A percentile compares a stretch with the other conserved stretches of the same genome.
Evolutionary conservation across 2,329 filamentous ascomycete species (phyloP).

Genomic region (Trichocomaceae sp.): DNA sequence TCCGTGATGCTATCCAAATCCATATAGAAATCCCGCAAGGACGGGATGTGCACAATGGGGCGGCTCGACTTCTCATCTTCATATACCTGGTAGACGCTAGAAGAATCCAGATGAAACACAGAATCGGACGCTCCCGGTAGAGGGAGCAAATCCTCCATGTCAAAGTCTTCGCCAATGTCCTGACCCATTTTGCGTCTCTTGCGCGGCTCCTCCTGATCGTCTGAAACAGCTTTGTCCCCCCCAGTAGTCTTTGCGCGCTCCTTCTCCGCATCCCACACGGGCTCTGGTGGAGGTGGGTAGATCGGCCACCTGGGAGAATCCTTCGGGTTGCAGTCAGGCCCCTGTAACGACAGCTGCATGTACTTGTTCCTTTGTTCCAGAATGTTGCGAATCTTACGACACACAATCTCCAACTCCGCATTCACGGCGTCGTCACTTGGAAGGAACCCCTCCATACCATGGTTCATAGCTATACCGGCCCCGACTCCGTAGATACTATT

Average conservation of each 20-base stretch:
- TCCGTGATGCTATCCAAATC: conserved; percentile 80
- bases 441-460: conserved; percentile 57
- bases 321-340: conserved; percentile 76
- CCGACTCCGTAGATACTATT: conserved; percentile 44
- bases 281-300: conserved; percentile 85
- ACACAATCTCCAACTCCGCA: conserved; percentile 76
- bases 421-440: conserved; percentile 73
- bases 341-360: conserved; percentile 75
- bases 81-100: conserved; percentile 88
- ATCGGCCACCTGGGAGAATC: conserved; percentile 78
- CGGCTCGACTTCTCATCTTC: conserved; percentile 55
- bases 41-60: conserved; percentile 78
- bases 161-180: conserved; percentile 88
- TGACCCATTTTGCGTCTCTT: conserved; percentile 77
- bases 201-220: conserved; percentile 22
- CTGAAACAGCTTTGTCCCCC: background rate
- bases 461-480: conserved; percentile 55
- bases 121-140: conserved; percentile 64
- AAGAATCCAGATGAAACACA: conserved; percentile 71
- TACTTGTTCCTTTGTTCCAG: conserved; percentile 84
- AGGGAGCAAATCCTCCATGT: conserved; percentile 69
- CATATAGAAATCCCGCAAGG: conserved; percentile 90
- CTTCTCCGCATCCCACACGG: conserved; percentile 66
- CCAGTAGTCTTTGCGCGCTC: conserved; percentile 4
- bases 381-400: conserved; percentile 84